These are phyloP conservation scores for Pistacia atlantica DNA, from an alignment of 345 rosid genomes.

Conservation along the genomic window DNA sequence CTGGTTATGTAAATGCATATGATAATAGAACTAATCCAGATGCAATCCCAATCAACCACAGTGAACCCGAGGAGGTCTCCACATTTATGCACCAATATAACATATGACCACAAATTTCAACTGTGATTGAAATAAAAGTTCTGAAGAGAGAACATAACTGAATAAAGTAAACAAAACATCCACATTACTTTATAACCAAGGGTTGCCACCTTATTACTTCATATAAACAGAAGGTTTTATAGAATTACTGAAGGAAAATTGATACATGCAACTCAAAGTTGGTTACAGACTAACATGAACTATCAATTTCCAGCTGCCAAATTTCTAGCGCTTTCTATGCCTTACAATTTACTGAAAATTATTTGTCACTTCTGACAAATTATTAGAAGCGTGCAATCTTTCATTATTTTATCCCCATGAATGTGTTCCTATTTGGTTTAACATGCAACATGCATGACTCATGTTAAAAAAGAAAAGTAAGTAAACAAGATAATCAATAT, in stretches of 20 bases:
- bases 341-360: neutral
- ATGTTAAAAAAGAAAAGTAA: neutral
- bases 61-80: neutral
- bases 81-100: neutral
- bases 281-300: neutral
- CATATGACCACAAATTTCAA: neutral
- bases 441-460: no score
- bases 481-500: neutral
- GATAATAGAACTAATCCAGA: neutral
- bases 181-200: neutral
- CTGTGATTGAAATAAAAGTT: neutral
- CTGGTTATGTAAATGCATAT: neutral
- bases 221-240: neutral
- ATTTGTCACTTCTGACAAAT: neutral
- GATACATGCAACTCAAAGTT: neutral
- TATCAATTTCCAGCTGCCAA: neutral
- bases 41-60: no score
- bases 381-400: neutral
- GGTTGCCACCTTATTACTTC: neutral
- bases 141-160: neutral
- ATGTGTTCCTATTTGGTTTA: neutral
- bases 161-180: constrained; percentile 1
- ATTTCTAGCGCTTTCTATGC: neutral
- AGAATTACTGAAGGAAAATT: neutral
- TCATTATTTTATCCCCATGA: neutral